These are phyloP conservation scores for Forsythia suspensa DNA, from an alignment of 257 asterid genomes.

Conservation along the genomic window DNA sequence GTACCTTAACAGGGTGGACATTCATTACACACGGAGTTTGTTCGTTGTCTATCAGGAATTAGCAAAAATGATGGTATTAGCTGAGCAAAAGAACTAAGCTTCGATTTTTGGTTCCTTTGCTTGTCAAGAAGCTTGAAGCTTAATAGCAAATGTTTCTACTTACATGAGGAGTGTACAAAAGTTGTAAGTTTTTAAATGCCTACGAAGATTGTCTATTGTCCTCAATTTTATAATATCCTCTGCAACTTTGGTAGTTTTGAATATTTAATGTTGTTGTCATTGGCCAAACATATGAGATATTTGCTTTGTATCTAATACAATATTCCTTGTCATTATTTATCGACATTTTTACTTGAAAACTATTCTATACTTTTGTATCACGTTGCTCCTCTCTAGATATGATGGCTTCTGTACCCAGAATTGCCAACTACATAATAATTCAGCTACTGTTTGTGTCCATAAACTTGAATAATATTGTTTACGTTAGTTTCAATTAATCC, in stretches of 20 bases:
- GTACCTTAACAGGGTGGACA: constrained; percentile 66
- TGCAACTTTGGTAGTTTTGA: background rate
- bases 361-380: too few species aligned
- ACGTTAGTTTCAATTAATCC: too few species aligned
- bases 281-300: background rate
- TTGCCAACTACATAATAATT: too few species aligned
- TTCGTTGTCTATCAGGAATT: constrained; percentile 43
- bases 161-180: background rate
- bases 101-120: background rate
- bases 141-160: background rate
- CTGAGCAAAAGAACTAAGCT: background rate
- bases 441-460: background rate
- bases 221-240: background rate
- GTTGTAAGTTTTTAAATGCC: background rate
- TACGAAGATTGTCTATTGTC: background rate
- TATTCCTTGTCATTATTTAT: too few species aligned
- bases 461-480: too few species aligned
- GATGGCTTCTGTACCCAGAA: too few species aligned
- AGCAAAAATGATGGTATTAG: constrained; percentile 7
- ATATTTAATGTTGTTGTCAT: background rate
- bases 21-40: constrained; percentile 72
- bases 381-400: too few species aligned
- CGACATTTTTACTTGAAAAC: too few species aligned
- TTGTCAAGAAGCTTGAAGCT: constrained; percentile 6
- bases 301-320: background rate